Evolutionary conservation across 2,329 filamentous ascomycete genomes (phyloP).

Genomic region (Parascedosporium putredinis): DNA sequence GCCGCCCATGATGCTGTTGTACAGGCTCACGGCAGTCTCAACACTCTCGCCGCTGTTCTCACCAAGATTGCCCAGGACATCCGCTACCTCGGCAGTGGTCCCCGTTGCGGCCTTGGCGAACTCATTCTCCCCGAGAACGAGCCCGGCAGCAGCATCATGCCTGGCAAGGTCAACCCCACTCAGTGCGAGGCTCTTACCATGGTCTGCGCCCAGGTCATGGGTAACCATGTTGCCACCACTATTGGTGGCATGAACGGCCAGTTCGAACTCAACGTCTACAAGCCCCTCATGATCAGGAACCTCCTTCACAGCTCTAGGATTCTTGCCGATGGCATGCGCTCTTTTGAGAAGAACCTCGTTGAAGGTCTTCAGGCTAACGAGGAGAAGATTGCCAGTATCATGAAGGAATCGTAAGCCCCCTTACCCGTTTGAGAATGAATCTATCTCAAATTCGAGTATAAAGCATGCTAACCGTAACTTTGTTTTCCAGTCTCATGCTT

Average conservation of each 20-base stretch:
- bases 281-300: conserved; percentile 92
- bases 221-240: conserved; percentile 87
- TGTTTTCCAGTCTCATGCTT: conserved; percentile 70
- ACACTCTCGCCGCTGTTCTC: conserved; percentile 82
- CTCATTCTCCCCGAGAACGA: conserved; percentile 93
- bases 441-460: no score
- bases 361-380: conserved; percentile 85
- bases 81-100: conserved; percentile 90
- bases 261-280: conserved; percentile 98
- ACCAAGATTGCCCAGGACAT: conserved; percentile 99
- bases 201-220: conserved; percentile 96
- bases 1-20: conserved; percentile 94
- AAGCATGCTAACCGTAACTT: no score
- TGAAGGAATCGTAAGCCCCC: conserved; percentile 77
- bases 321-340: conserved; percentile 83
- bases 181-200: conserved; percentile 97
- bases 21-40: conserved; percentile 85
- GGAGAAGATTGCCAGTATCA: conserved; percentile 76
- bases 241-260: conserved; percentile 96
- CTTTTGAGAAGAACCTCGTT: conserved; percentile 90
- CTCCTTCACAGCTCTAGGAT: conserved; percentile 85
- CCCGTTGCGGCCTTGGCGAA: conserved; percentile 91
- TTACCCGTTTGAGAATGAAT: no score
- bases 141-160: conserved; percentile 97
- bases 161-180: conserved; percentile 97